Percentiles rank a stretch among this genome's conserved stretches.
Conservation (phyloP, 1,139 yeast genomes). For the Geotrichum siamense region DNA sequence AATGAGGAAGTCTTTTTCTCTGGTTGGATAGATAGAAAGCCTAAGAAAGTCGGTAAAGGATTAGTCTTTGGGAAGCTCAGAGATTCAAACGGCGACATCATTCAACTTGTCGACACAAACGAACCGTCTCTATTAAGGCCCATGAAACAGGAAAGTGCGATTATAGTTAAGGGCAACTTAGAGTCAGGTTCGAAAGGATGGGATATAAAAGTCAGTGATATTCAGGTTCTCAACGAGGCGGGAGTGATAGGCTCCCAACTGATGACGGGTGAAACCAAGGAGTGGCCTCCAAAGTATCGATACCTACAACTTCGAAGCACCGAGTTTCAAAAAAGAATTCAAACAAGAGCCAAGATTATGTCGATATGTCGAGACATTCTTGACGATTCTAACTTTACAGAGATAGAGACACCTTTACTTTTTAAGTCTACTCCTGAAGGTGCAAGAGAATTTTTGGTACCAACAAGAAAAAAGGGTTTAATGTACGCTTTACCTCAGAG, state of each 20-base stretch:
- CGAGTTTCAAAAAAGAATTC: constrained; percentile 51
- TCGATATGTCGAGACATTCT: constrained; percentile 48
- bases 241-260: constrained; percentile 64
- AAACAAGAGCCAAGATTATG: constrained; percentile 56
- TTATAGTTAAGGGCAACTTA: constrained; percentile 56
- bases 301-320: constrained; percentile 70
- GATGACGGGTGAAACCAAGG: constrained; percentile 45
- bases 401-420: constrained; percentile 85
- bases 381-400: constrained; percentile 48
- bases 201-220: constrained; percentile 51
- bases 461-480: constrained; percentile 55
- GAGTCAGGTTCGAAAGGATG: constrained; percentile 37
- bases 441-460: constrained; percentile 91
- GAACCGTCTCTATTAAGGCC: constrained; percentile 42
- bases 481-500: constrained; percentile 94
- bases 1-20: constrained; percentile 36
- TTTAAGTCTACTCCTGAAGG: constrained; percentile 98
- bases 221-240: constrained; percentile 59
- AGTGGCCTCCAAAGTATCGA: constrained; percentile 70
- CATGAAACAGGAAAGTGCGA: constrained; percentile 68
- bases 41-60: constrained; percentile 52
- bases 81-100: constrained; percentile 58
- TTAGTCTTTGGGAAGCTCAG: constrained; percentile 65
- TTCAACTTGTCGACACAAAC: constrained; percentile 57
- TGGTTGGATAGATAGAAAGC: constrained; percentile 79